Percentiles rank a stretch among this genome's conserved stretches.
Conservation (phyloP, 164 flowering plant genomes). For the Vitis riparia region DNA sequence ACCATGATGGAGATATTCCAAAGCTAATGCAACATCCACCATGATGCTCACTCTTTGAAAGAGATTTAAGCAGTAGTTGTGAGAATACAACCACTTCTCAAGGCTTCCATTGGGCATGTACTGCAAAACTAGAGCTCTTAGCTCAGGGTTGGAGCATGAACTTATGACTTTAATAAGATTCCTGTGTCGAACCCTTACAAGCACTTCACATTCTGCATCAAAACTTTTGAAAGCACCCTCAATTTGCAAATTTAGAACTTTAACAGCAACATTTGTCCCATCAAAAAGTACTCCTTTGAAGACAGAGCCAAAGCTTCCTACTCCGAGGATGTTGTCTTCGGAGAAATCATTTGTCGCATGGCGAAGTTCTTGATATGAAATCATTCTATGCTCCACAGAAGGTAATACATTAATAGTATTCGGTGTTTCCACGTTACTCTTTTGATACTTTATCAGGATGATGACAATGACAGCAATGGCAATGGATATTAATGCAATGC, state of each 20-base stretch:
- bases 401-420: too few relatives aligned
- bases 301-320: not conserved
- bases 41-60: not conserved
- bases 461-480: not conserved
- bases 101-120: constrained; percentile 5
- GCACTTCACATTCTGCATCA: constrained; percentile 7
- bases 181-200: constrained; percentile 8
- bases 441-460: too few relatives aligned
- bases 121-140: not conserved
- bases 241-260: not conserved
- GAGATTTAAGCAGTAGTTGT: not conserved
- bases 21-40: constrained; percentile 2
- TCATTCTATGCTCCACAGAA: not conserved
- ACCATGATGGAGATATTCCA: constrained; percentile 26
- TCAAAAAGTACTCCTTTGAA: not conserved
- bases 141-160: not conserved
- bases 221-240: constrained; percentile 4
- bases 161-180: constrained; percentile 12
- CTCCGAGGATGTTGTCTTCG: constrained; percentile 13
- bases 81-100: not conserved
- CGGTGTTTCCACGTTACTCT: not conserved
- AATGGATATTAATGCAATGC: not conserved
- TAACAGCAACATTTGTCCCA: not conserved
- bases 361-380: not conserved
- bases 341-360: not conserved